Evolutionary conservation across 768 basidiomycete genomes (phyloP).

Genomic region (Cantharellus anzutake): DNA sequence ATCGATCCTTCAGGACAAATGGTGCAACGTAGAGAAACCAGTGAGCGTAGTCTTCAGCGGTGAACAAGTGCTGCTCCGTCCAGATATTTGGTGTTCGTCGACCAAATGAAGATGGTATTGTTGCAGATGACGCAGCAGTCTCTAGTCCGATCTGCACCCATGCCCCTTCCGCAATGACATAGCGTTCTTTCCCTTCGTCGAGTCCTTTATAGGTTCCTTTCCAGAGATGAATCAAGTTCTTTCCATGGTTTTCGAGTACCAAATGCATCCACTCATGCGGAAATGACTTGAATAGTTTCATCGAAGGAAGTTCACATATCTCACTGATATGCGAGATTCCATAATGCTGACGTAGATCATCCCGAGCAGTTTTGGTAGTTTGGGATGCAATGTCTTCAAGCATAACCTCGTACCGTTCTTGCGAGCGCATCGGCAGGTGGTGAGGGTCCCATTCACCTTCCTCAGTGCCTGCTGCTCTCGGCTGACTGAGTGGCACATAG

Average conservation of each 20-base stretch:
- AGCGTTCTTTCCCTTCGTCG: not conserved
- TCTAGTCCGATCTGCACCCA: slow-evolving; percentile 3
- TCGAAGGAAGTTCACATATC: not conserved
- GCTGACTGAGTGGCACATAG: slow-evolving; percentile 12
- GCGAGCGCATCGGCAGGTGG: slow-evolving; percentile 20
- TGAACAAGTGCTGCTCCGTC: not conserved
- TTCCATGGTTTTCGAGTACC: slow-evolving; percentile 4
- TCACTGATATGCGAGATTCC: not conserved
- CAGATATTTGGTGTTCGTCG: slow-evolving; percentile 1
- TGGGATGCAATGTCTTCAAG: not conserved
- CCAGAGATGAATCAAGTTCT: slow-evolving; percentile 5
- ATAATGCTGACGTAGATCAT: not conserved
- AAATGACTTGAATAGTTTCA: slow-evolving; percentile 7
- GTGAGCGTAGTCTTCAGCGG: not conserved
- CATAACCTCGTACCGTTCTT: slow-evolving; percentile 6
- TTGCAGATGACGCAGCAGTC: not conserved
- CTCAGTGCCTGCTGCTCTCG: slow-evolving; percentile 4
- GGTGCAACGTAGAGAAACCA: slow-evolving; percentile 7
- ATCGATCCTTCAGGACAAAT: not conserved
- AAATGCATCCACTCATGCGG: slow-evolving; percentile 5
- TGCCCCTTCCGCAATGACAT: not conserved
- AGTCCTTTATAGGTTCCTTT: not conserved
- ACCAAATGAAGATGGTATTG: slow-evolving; percentile 6
- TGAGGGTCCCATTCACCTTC: slow-evolving; percentile 12
- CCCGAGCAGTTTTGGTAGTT: not conserved